These are phyloP conservation scores for Claviceps fusiformis DNA, from an alignment of 2,329 filamentous ascomycete species.

Conservation along the genomic window DNA sequence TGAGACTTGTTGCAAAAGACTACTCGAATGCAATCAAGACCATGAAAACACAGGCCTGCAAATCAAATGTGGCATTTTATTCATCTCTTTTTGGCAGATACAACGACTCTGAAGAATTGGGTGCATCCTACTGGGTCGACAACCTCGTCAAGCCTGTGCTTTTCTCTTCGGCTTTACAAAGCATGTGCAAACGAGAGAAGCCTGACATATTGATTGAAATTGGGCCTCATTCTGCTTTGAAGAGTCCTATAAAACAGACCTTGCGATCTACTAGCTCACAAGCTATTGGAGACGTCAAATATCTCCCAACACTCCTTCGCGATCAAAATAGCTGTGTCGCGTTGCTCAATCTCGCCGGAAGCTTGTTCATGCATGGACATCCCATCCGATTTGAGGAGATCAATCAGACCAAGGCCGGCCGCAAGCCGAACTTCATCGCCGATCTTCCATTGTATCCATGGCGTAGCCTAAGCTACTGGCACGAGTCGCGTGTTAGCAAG, in stretches of 20 bases:
- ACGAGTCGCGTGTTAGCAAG: conserved; percentile 29
- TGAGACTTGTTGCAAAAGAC: conserved; percentile 34
- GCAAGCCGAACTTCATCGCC: conserved; percentile 18
- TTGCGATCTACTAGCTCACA: conserved; percentile 29
- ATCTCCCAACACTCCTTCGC: conserved; percentile 34
- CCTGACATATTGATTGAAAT: conserved; percentile 26
- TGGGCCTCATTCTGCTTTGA: conserved; percentile 34
- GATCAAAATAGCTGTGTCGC: conserved; percentile 35
- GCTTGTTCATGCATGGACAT: conserved; percentile 31
- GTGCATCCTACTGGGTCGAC: conserved; percentile 31
- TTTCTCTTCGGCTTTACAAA: conserved; percentile 23
- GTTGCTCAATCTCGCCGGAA: conserved; percentile 28
- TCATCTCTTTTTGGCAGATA: conserved; percentile 30
- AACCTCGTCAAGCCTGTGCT: conserved; percentile 28
- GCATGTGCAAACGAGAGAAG: conserved; percentile 16
- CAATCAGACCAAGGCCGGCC: conserved; percentile 22
- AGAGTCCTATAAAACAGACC: conserved; percentile 37
- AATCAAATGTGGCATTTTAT: conserved; percentile 25
- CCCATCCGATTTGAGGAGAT: conserved; percentile 29
- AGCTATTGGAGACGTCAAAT: conserved; percentile 25
- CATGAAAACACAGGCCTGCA: conserved; percentile 7
- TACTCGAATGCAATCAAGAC: conserved; percentile 25
- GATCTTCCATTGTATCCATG: conserved; percentile 35
- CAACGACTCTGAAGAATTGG: conserved; percentile 20
- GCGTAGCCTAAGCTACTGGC: conserved; percentile 34